Evolutionary conservation across 139 green algal species (phyloP), one percentile per base, ranked within the genome.

Genomic region (Chlamydomonas sp.): DNA sequence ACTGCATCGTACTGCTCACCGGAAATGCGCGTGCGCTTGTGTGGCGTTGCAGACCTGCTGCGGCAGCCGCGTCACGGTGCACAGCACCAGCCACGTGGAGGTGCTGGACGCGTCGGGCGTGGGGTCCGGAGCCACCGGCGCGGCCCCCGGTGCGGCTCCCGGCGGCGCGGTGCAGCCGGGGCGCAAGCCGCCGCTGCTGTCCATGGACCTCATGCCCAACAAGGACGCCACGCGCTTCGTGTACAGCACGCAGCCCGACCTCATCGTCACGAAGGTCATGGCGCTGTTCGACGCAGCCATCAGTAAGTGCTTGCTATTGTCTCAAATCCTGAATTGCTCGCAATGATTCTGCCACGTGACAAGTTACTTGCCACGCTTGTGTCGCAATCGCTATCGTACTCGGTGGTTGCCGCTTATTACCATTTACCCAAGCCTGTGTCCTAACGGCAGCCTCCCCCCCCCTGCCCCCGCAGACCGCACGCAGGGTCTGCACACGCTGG

Each of bases 251-350:
- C 73, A 80, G 67, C 69, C 93, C n/a, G 90, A 94, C 49, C 63
- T 69, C 17, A 86, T 95, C 18, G 77, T 91, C 18, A 66, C 79
- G 66, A 91, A 89, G 78, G 60, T 95, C 18, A 61, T 94, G 60
- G 84, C 89, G 62, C 63, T 96, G 3, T 97, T 96, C 78, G 94
- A 97, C 89, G 83, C 92, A 10, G 92, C 85, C 2, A 87, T 97
- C 7, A 84, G 85, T 49, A 91, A 90, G 89, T 77, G 60, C 63
- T 61, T 49, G 31, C 31, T 49, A 49, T 49, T 0, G 31, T 49
- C 31, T 0, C 31, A 49, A 49, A 49, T 49, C 16, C 14, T 74
- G 68, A 20, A 20, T 78, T 16, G 73, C 14, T 73, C 67, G 67
- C 67, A 14, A 14, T 68, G 78, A 83, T 12, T 9, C 78, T 49